phyloP scores from a whole-genome alignment of 2,329 filamentous ascomycete genomes.

The Pyrenophora graminea region DNA sequence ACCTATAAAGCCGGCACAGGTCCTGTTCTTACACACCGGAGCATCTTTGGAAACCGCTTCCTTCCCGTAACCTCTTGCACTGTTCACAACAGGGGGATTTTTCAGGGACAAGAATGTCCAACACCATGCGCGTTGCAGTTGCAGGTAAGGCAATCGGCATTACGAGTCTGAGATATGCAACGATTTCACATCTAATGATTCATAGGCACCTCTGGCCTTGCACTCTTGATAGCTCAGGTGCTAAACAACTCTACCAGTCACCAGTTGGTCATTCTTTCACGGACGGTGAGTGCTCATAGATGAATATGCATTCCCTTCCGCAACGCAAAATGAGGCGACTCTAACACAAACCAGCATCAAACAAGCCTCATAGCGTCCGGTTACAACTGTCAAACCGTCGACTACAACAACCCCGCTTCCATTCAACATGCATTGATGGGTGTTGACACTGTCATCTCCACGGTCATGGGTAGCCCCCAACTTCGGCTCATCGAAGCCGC shows the following conservation, averaged over 20 bases:
- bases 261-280: constrained; percentile 71
- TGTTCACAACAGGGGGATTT: background rate
- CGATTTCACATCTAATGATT: background rate
- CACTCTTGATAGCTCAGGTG: constrained; percentile 61
- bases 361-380: constrained; percentile 59
- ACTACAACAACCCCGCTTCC: constrained; percentile 64
- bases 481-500: constrained; percentile 74
- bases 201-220: constrained; percentile 61
- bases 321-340: background rate
- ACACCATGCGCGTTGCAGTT: constrained; percentile 64
- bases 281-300: constrained; percentile 55
- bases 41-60: constrained; percentile 4
- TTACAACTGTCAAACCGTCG: constrained; percentile 70
- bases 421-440: constrained; percentile 71
- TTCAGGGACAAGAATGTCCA: constrained; percentile 20
- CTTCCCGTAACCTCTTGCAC: background rate
- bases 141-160: constrained; percentile 40
- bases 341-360: constrained; percentile 53
- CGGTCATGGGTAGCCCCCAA: constrained; percentile 68
- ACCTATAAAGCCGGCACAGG: too few relatives aligned
- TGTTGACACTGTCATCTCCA: constrained; percentile 75
- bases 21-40: background rate
- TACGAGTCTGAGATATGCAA: background rate
- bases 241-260: constrained; percentile 67
- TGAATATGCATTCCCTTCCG: background rate